phyloP scores from a whole-genome alignment of 305 asterid species.

The Solanum chacoense region DNA sequence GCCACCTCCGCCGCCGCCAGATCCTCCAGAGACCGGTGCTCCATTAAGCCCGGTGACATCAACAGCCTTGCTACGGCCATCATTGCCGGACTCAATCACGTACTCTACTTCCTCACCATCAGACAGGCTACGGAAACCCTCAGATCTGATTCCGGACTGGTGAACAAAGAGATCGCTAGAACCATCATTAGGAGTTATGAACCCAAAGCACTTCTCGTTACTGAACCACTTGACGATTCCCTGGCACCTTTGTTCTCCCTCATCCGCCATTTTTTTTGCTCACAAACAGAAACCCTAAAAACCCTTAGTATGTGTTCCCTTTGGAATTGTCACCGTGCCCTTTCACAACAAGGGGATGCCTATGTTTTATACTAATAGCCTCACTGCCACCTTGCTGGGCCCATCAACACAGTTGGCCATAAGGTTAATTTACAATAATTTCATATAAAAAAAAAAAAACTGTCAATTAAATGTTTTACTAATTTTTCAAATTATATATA shows the following conservation, averaged over 20 bases:
- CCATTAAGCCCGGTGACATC: slow-evolving; percentile 26
- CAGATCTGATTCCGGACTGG: slow-evolving; percentile 48
- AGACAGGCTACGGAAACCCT: slow-evolving; percentile 43
- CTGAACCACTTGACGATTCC: slow-evolving; percentile 62
- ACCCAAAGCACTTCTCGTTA: slow-evolving; percentile 53
- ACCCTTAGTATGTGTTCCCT: neutral
- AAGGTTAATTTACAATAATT: neutral
- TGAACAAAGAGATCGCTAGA: slow-evolving; percentile 47
- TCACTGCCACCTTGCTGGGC: slow-evolving; percentile 1
- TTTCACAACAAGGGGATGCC: neutral
- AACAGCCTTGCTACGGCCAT: slow-evolving; percentile 50
- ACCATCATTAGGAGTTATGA: slow-evolving; percentile 42
- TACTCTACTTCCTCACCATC: slow-evolving; percentile 50
- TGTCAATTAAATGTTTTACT: neutral
- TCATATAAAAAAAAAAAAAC: too few species aligned
- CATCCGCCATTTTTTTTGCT: neutral
- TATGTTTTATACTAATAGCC: neutral
- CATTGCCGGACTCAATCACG: slow-evolving; percentile 27
- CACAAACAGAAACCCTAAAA: neutral
- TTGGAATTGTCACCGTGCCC: neutral
- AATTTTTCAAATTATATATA: too few species aligned
- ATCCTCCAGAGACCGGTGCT: slow-evolving; percentile 11
- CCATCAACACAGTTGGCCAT: neutral
- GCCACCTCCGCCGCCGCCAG: slow-evolving; percentile 17
- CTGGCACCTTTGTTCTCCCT: slow-evolving; percentile 8